A percentile compares a stretch with the other conserved stretches of the same genome.
Conservation (phyloP, 176 grass and related monocot species). For the Aegilops sharonensis region DNA sequence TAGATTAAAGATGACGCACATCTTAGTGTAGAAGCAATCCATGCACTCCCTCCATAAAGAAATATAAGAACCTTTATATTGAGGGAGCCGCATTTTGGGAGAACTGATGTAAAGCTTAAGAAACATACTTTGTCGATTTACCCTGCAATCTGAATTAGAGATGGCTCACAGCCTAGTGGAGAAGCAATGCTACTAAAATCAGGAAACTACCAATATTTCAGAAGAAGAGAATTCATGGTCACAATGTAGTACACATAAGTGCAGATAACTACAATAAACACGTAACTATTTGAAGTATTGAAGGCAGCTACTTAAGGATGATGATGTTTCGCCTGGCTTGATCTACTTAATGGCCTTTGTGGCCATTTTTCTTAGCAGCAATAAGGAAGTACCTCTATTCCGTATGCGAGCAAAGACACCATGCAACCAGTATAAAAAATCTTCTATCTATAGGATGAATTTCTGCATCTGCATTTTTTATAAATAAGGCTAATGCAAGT, state of each 20-base stretch:
- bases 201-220: slow-evolving; percentile 4
- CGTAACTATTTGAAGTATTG: not conserved
- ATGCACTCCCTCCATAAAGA: no score
- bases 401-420: not conserved
- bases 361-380: not conserved
- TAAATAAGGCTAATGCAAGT: not conserved
- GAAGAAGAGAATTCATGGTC: not conserved
- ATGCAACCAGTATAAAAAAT: not conserved
- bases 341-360: not conserved
- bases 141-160: no score
- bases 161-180: no score
- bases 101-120: no score
- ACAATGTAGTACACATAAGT: not conserved
- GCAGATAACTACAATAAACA: slow-evolving; percentile 1
- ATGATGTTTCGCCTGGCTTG: slow-evolving; percentile 26
- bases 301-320: not conserved
- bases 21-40: no score
- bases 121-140: no score
- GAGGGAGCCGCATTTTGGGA: no score
- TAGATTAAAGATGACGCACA: no score
- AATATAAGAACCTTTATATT: no score
- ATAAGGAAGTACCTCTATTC: slow-evolving; percentile 10
- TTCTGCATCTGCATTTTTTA: slow-evolving; percentile 1
- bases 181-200: not conserved
- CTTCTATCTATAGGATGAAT: slow-evolving; percentile 31